Evolutionary conservation across 2,329 filamentous ascomycete genomes (phyloP), one percentile per base, ranked within the genome.

Genomic region (Colletotrichum salicis): DNA sequence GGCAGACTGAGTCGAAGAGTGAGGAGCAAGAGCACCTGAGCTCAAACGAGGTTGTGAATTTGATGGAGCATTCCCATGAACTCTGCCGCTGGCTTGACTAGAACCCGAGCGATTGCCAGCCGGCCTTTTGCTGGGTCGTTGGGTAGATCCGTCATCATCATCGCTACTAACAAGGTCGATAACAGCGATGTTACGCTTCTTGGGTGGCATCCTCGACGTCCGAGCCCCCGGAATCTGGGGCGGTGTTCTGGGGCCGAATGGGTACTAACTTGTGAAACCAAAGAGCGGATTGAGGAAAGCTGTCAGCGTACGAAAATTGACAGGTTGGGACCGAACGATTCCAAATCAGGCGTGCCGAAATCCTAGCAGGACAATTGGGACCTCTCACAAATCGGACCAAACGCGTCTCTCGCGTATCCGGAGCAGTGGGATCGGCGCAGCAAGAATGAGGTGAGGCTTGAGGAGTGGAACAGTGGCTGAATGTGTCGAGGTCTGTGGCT

Each of bases 81-180:
- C 72, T 35, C 66, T 74, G 31, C 76, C 76, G 29, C 75, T 75
- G 24, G n/a, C 6, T 8, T 65, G 67, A 12, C 67, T 45, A 11
- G 67, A 48, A 19, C 41, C 56, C 19, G 31, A 19, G 10, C 51
- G 56, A 29, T 29, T 59, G 24, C 61, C 57, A 48, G 70, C 51
- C 12, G 19, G 13, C 22, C 62, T 72, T 51, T 72, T 72, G 31
- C 41, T 72, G 15, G 71, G 63, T 15, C 58, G 58, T 27, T 51
- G 24, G 13, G 35, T 22, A 19, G 37, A 19, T 4, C 57, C 24
- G 33, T 51, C 31, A 13, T 61, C 71, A 35, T 74, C 76, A 64
- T 81, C 77, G 55, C 83, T 83, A 29, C 77, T 81, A 11, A 83
- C 84, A 15, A 87, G 78, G 75, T 87, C 84, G 70, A 86, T 77